These are phyloP conservation scores for Chiua virens DNA, from an alignment of 768 basidiomycete genomes.

Conservation along the genomic window DNA sequence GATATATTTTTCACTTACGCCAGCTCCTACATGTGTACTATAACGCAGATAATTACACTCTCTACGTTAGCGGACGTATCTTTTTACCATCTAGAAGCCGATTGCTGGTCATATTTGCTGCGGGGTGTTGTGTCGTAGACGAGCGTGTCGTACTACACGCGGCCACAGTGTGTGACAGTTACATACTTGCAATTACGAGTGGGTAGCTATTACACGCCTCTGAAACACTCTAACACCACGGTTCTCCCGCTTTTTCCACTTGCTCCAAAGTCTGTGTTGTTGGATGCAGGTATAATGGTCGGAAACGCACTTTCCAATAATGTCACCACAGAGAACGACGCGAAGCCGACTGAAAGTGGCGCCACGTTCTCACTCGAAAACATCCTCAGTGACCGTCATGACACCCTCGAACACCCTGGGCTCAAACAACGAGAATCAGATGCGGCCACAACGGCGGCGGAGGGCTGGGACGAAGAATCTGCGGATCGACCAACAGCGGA, in stretches of 20 bases:
- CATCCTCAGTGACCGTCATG: conserved; percentile 66
- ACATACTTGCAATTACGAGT: conserved; percentile 6
- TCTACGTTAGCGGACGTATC: background rate
- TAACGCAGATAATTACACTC: conserved; percentile 11
- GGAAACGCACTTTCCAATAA: conserved; percentile 17
- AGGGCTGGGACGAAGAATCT: conserved; percentile 71
- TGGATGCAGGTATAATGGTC: conserved; percentile 22
- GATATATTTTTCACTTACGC: too few species aligned
- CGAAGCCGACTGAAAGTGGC: conserved; percentile 6
- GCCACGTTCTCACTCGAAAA: conserved; percentile 60
- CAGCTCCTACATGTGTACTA: conserved; percentile 14
- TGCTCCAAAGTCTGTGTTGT: background rate
- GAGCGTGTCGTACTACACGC: conserved; percentile 26
- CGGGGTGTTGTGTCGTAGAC: background rate
- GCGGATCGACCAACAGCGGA: conserved; percentile 45
- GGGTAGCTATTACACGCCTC: conserved; percentile 1
- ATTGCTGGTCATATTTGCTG: background rate
- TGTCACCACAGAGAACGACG: conserved; percentile 10
- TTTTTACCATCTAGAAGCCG: background rate
- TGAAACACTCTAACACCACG: conserved; percentile 8
- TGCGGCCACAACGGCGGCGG: conserved; percentile 36
- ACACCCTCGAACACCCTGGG: conserved; percentile 55
- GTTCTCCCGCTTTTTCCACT: conserved; percentile 6
- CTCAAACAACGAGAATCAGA: conserved; percentile 33
- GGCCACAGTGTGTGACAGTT: conserved; percentile 25